Evolutionary conservation across 2,329 filamentous ascomycete genomes (phyloP).

Genomic region (Epichloe festucae): DNA sequence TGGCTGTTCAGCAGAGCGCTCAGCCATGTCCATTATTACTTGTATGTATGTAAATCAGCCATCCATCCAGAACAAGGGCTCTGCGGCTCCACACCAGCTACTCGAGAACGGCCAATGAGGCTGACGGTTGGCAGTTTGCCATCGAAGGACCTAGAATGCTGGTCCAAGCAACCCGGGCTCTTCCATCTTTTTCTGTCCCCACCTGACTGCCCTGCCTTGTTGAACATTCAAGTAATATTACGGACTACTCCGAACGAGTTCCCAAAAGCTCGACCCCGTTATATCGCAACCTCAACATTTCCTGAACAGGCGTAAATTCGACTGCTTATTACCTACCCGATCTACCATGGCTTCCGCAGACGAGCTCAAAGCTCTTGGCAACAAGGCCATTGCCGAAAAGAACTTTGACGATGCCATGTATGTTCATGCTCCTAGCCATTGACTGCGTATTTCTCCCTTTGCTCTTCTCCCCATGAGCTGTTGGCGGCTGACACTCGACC

Average conservation of each 20-base stretch:
- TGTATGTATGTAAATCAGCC: too few species aligned
- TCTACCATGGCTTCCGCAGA: constrained; percentile 45
- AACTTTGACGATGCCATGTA: constrained; percentile 94
- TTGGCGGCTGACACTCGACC: not conserved
- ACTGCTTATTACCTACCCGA: constrained; percentile 4
- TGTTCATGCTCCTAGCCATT: constrained; percentile 26
- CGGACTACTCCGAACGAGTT: not conserved
- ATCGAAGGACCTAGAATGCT: constrained; percentile 33
- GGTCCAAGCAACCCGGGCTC: constrained; percentile 8
- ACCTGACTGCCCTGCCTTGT: not conserved
- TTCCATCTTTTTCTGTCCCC: constrained; percentile 15
- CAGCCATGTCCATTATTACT: not conserved
- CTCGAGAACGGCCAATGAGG: constrained; percentile 17
- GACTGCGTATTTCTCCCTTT: not conserved
- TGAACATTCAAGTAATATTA: not conserved
- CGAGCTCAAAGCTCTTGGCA: constrained; percentile 92
- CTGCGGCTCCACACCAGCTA: constrained; percentile 10
- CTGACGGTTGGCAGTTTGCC: constrained; percentile 14
- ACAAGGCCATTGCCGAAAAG: constrained; percentile 96
- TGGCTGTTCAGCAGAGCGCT: too few species aligned
- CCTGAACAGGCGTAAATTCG: not conserved
- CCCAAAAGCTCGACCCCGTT: not conserved
- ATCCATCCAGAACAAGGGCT: not conserved
- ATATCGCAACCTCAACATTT: not conserved
- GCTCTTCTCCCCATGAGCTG: not conserved